Percentiles rank a stretch among this genome's conserved stretches.
phyloP scores from a whole-genome alignment of 2,329 filamentous ascomycete genomes.

The Ophiosphaerella herpotricha region DNA sequence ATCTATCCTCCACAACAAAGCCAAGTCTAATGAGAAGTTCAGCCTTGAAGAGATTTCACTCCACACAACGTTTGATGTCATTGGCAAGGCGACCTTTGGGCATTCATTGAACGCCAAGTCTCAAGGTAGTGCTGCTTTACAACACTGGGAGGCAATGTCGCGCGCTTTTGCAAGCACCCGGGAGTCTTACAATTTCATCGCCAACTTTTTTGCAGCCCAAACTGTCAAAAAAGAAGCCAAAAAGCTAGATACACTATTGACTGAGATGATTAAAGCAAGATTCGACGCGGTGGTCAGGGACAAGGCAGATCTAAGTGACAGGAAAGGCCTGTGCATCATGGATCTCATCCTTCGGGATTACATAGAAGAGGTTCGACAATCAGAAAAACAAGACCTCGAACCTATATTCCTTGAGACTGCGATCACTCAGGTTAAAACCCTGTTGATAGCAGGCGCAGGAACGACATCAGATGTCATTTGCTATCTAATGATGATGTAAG shows the following conservation, averaged over 20 bases:
- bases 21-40: constrained; percentile 27
- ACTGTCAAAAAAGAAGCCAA: constrained; percentile 11
- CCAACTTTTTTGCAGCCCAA: constrained; percentile 12
- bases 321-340: constrained; percentile 44
- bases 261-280: constrained; percentile 43
- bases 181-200: constrained; percentile 27
- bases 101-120: constrained; percentile 29
- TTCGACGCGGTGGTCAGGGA: constrained; percentile 39
- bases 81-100: constrained; percentile 30
- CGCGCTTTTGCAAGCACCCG: constrained; percentile 11
- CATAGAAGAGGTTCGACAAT: constrained; percentile 20
- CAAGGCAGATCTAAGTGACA: constrained; percentile 41
- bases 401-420: constrained; percentile 42
- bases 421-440: constrained; percentile 45
- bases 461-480: constrained; percentile 46
- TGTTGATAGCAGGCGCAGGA: constrained; percentile 52
- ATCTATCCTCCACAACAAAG: constrained; percentile 23
- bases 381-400: constrained; percentile 28
- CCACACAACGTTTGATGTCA: constrained; percentile 35
- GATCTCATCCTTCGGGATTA: constrained; percentile 39
- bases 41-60: constrained; percentile 26
- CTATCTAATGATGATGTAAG: constrained; percentile 33
- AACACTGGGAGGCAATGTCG: constrained; percentile 25
- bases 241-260: constrained; percentile 41
- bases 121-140: constrained; percentile 22